A percentile compares a stretch with the other conserved stretches of the same genome.
phyloP scores from a whole-genome alignment of 306 rosid species.

The Aeschynomene evenia region DNA sequence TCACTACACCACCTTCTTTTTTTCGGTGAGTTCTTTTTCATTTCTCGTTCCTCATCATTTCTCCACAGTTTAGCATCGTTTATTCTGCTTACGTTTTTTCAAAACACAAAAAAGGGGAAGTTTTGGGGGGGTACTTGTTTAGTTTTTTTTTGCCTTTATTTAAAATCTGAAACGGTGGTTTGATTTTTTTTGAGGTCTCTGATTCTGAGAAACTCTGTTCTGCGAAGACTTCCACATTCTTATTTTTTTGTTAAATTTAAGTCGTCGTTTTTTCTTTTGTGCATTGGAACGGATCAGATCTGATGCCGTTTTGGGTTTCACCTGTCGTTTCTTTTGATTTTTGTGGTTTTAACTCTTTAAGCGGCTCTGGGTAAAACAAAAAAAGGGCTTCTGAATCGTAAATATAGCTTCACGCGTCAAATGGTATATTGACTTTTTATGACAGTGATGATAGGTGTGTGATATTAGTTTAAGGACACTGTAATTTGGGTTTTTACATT shows the following conservation, averaged over 20 bases:
- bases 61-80: not conserved
- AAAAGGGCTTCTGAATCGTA: slow-evolving; percentile 19
- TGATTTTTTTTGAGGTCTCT: not conserved
- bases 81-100: no score
- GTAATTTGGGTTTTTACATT: no score
- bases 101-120: no score
- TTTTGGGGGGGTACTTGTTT: no score
- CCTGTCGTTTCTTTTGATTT: not conserved
- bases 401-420: not conserved
- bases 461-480: not conserved
- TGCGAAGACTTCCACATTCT: no score
- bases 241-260: no score
- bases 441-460: not conserved
- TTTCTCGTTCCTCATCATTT: slow-evolving; percentile 12
- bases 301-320: slow-evolving; percentile 18
- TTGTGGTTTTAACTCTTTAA: not conserved
- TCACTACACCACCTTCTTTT: not conserved
- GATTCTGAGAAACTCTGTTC: slow-evolving; percentile 21
- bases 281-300: slow-evolving; percentile 36
- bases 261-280: not conserved
- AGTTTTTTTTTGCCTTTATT: not conserved
- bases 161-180: not conserved
- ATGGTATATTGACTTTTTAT: not conserved
- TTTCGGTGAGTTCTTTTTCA: slow-evolving; percentile 38
- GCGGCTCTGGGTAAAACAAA: not conserved